A percentile compares a stretch with the other conserved stretches of the same genome.
These are phyloP conservation scores for Wallacemonas sp. DNA, from an alignment of 208 protist species.

Conservation along the genomic window DNA sequence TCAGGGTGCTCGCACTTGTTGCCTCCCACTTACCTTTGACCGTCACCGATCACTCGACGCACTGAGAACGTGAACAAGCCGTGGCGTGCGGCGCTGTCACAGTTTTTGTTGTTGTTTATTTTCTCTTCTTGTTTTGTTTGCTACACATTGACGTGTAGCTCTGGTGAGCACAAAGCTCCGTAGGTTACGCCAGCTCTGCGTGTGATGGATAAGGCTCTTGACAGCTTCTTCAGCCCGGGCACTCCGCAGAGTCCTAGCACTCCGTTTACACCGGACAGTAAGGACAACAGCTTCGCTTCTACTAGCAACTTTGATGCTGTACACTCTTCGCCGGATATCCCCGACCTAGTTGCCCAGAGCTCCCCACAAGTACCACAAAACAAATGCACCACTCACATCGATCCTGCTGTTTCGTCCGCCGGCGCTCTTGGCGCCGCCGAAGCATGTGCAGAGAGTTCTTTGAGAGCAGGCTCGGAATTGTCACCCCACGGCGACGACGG, in stretches of 20 bases:
- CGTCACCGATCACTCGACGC: too few relatives aligned
- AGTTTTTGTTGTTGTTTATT: not conserved
- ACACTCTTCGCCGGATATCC: not conserved
- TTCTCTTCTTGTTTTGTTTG: not conserved
- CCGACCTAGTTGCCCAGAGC: not conserved
- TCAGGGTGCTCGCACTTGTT: too few relatives aligned
- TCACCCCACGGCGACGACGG: too few relatives aligned
- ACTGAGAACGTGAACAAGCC: too few relatives aligned
- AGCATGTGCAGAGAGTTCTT: too few relatives aligned
- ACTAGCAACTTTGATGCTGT: not conserved
- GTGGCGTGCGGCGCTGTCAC: not conserved
- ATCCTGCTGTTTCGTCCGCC: too few relatives aligned
- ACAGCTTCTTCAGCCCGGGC: constrained; percentile 7
- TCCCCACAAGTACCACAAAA: not conserved
- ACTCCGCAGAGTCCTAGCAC: constrained; percentile 5
- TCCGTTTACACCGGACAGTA: not conserved
- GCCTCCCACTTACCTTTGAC: too few relatives aligned
- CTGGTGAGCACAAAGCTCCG: too few relatives aligned
- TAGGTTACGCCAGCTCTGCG: too few relatives aligned
- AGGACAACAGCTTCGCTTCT: not conserved
- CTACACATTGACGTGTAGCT: too few relatives aligned
- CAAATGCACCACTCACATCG: not conserved
- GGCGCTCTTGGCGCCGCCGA: too few relatives aligned
- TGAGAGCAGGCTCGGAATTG: too few relatives aligned
- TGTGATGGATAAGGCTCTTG: not conserved